Evolutionary conservation across 2,329 filamentous ascomycete genomes (phyloP).

Genomic region (Exophiala viscosa): DNA sequence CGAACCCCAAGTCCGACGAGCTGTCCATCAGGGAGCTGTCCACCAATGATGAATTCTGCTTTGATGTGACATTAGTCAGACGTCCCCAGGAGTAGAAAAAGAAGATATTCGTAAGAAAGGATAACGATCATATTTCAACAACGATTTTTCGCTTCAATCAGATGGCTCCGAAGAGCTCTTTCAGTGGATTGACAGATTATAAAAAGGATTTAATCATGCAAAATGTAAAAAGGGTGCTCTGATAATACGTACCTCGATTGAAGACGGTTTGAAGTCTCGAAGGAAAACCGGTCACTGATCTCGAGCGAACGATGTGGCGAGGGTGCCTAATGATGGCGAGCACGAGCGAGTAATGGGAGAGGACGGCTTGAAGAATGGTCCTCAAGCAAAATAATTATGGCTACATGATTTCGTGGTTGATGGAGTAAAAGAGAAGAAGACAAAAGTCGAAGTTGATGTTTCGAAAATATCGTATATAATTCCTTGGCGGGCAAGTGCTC

Average conservation of each 20-base stretch:
- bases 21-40: conserved; percentile 11
- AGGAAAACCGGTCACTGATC: not conserved
- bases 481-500: conserved; percentile 2
- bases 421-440: not conserved
- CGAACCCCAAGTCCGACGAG: conserved; percentile 27
- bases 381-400: conserved; percentile 11
- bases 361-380: conserved; percentile 17
- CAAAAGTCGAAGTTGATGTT: conserved; percentile 3
- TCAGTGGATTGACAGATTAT: conserved; percentile 86
- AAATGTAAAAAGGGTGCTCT: not conserved
- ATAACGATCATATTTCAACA: conserved; percentile 40
- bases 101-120: too few relatives aligned
- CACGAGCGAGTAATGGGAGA: not conserved
- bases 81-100: too few relatives aligned
- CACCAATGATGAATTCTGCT: not conserved
- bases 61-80: too few relatives aligned
- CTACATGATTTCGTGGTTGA: conserved; percentile 15
- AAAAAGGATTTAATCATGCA: conserved; percentile 61
- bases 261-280: not conserved
- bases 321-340: too few relatives aligned
- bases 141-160: conserved; percentile 45
- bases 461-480: too few relatives aligned
- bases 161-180: conserved; percentile 45
- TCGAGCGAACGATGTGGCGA: not conserved
- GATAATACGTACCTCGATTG: not conserved